Base-by-base conservation (phyloP, 2,329 filamentous ascomycete species). In the Alternaria ventricosa region DNA sequence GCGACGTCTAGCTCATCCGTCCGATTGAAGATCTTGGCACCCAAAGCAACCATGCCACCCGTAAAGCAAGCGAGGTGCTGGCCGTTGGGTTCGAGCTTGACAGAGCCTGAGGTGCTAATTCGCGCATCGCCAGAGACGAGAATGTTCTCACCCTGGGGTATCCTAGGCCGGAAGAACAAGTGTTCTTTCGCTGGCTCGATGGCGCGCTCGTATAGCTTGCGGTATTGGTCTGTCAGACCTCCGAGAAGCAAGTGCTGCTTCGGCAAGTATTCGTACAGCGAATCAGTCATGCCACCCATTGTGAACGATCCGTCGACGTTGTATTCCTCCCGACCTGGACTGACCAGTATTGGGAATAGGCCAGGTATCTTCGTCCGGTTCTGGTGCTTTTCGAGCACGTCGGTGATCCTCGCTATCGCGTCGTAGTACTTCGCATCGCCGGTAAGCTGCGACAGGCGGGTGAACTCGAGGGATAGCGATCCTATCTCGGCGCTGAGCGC, bases 161-260 rank as follows among this genome's bases (percentile, higher is more conserved):
- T 86, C 88, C 96, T 91, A 1, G 94, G 93, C 6, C 90, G 87
- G 80, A 88, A 97, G 61, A 97, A 87, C 10, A 97, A 84, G 77
- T 92, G 86, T 67, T 93, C 85, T 68, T 91, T 91, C 36, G 90
- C 87, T 0, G 88, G 88, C 6, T 90, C 87, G 28, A 90, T 87
- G 5, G 89, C 87, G 60, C 87, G 87, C 61, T 90, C 84, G 75
- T 96, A 93, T 80, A 97, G 87, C 20, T 85, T 86, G 64, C 86
- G 84, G 78, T 96, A 96, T 75, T 93, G 92, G 28, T 85, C 81
- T 66, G 90, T 88, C 2, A 89, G 84, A 1, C 93, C 94, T 61
- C 92, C 92, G 3, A 97, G 86, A 6, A 97, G 86, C 12, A 96
- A 81, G 74, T 90, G 91, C 82, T 94, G 73, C 75, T 89, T 88